Percentiles rank a stretch among this genome's conserved stretches.
phyloP scores from a whole-genome alignment of 2,329 filamentous ascomycete genomes.

The Trichoderma atrobrunneum region DNA sequence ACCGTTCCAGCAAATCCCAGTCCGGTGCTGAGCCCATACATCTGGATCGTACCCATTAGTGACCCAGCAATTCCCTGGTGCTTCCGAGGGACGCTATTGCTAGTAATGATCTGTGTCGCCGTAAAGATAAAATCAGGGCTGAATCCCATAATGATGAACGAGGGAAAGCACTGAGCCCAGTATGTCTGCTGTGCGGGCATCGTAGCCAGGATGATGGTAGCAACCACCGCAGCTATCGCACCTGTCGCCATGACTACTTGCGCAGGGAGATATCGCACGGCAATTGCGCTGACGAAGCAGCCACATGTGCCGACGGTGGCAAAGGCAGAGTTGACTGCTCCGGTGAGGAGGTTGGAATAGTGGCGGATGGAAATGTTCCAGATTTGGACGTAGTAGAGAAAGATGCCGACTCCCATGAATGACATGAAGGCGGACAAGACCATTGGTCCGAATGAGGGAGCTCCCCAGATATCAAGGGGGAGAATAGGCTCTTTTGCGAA shows the following conservation, averaged over 20 bases:
- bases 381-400: slow-evolving; percentile 47
- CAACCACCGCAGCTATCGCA: slow-evolving; percentile 26
- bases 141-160: slow-evolving; percentile 32
- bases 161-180: slow-evolving; percentile 41
- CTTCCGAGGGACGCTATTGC: slow-evolving; percentile 45
- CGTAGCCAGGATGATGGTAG: slow-evolving; percentile 33
- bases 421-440: slow-evolving; percentile 43
- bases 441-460: slow-evolving; percentile 38
- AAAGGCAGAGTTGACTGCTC: slow-evolving; percentile 39
- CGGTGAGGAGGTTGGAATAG: slow-evolving; percentile 40
- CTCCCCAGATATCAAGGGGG: slow-evolving; percentile 31
- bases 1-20: slow-evolving; percentile 36
- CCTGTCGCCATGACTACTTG: slow-evolving; percentile 49
- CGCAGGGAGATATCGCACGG: slow-evolving; percentile 45
- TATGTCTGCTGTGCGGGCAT: slow-evolving; percentile 45
- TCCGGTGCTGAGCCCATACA: slow-evolving; percentile 33
- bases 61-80: slow-evolving; percentile 52
- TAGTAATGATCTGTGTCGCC: slow-evolving; percentile 50
- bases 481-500: slow-evolving; percentile 43
- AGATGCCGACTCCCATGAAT: slow-evolving; percentile 48
- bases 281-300: slow-evolving; percentile 40
- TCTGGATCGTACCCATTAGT: slow-evolving; percentile 42
- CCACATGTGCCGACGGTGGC: slow-evolving; percentile 38
- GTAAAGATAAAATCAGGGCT: slow-evolving; percentile 51
- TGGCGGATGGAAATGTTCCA: slow-evolving; percentile 45